Evolutionary conservation across 1,284 basidiomycete genomes (phyloP).

Genomic region (Leccinum angustisporum): DNA sequence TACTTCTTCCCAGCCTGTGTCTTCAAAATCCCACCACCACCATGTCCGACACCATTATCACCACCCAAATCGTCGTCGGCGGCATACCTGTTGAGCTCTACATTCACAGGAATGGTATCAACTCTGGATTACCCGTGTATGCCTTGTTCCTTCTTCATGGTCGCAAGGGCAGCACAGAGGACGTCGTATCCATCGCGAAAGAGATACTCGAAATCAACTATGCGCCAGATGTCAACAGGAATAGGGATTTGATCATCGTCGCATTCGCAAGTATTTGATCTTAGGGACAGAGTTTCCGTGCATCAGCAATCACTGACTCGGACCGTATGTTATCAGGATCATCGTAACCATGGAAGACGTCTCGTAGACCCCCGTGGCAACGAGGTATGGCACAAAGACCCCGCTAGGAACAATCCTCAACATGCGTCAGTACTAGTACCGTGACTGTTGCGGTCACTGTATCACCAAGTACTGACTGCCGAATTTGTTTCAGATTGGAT

Average conservation of each 20-base stretch:
- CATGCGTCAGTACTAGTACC: constrained; percentile 55
- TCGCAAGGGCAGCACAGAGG: constrained; percentile 35
- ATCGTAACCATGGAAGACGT: constrained; percentile 74
- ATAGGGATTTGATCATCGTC: constrained; percentile 50
- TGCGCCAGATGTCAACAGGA: constrained; percentile 23
- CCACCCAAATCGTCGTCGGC: constrained; percentile 37
- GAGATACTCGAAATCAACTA: constrained; percentile 35
- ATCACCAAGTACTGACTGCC: constrained; percentile 5
- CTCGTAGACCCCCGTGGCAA: constrained; percentile 54
- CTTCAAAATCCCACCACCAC: background rate
- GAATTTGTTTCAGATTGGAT: constrained; percentile 51
- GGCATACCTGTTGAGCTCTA: constrained; percentile 48
- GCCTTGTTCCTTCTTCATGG: constrained; percentile 67
- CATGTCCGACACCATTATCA: constrained; percentile 21
- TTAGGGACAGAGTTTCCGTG: background rate
- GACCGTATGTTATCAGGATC: constrained; percentile 51
- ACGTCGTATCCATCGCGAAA: constrained; percentile 33
- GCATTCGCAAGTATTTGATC: constrained; percentile 47
- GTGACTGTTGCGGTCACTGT: constrained; percentile 8
- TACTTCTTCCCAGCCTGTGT: background rate
- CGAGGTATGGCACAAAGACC: constrained; percentile 51
- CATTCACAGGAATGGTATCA: constrained; percentile 28
- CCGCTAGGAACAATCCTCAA: constrained; percentile 48
- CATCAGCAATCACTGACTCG: constrained; percentile 1
- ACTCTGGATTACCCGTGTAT: constrained; percentile 38